Percentiles rank a stretch among this genome's conserved stretches.
Evolutionary conservation across 2,329 filamentous ascomycete genomes (phyloP).

Genomic region (Xylaria sp.): DNA sequence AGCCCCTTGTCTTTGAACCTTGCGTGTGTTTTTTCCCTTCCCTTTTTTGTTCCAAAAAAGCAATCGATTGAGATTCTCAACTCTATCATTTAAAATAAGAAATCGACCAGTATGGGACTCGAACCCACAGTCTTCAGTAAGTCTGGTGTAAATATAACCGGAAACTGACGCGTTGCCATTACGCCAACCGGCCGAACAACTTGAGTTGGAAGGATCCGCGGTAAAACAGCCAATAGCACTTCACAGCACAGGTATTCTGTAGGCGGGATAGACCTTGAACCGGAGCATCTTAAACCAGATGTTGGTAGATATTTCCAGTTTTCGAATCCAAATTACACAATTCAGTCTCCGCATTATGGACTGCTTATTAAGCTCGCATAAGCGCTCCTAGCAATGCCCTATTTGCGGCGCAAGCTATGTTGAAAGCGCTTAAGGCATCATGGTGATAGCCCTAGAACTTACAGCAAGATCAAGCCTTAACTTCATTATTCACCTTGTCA

Average conservation of each 20-base stretch:
- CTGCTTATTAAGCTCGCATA: neutral
- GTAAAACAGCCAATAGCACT: no score
- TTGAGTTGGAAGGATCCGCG: no score
- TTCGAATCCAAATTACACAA: neutral
- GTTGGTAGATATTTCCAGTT: neutral
- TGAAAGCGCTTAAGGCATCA: neutral
- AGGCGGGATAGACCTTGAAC: no score
- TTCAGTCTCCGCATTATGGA: neutral
- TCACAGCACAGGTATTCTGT: no score
- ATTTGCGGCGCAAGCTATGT: neutral
- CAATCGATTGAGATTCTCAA: no score
- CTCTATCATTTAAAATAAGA: no score
- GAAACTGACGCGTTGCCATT: slow-evolving; percentile 38
- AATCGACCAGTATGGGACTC: slow-evolving; percentile 33
- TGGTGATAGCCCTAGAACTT: neutral
- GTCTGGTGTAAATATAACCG: slow-evolving; percentile 15
- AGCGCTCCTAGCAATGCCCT: neutral
- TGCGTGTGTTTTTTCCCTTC: no score
- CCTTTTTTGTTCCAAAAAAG: no score
- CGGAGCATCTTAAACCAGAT: no score
- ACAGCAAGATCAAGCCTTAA: neutral
- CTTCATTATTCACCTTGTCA: neutral
- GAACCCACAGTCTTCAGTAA: slow-evolving; percentile 36
- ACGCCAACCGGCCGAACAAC: slow-evolving; percentile 25
- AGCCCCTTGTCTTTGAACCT: no score